phyloP scores from a whole-genome alignment of 2,329 filamentous ascomycete genomes.

The Cercospora zeina region DNA sequence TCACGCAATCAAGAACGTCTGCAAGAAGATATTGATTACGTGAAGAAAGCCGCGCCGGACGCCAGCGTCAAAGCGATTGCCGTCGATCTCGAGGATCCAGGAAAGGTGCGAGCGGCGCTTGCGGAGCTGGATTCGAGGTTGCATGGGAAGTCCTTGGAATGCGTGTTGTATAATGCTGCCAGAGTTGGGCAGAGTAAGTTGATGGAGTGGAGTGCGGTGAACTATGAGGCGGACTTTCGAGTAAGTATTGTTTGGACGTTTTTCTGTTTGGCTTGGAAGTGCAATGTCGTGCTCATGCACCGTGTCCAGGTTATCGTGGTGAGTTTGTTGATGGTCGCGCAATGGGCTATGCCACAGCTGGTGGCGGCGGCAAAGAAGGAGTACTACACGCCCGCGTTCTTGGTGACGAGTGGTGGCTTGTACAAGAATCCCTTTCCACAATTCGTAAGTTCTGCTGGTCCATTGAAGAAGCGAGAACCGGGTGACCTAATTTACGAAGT shows the following conservation, averaged over 20 bases:
- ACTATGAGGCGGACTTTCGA: conserved; percentile 53
- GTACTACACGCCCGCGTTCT: conserved; percentile 44
- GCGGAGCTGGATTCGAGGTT: conserved; percentile 44
- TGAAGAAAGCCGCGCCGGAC: conserved; percentile 19
- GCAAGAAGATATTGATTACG: conserved; percentile 31
- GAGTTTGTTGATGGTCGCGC: conserved; percentile 49
- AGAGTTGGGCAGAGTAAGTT: conserved; percentile 46
- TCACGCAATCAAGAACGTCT: conserved; percentile 32
- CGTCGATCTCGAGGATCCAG: conserved; percentile 47
- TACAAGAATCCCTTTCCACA: conserved; percentile 48
- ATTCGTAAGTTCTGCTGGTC: not conserved
- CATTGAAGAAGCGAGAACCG: too few species aligned
- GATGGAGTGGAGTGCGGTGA: conserved; percentile 45
- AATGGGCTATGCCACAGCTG: conserved; percentile 49
- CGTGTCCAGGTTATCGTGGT: conserved; percentile 46
- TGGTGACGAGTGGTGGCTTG: conserved; percentile 52
- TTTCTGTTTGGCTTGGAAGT: not conserved
- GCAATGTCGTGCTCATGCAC: conserved; percentile 1
- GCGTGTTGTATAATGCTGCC: conserved; percentile 55
- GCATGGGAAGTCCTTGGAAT: conserved; percentile 43
- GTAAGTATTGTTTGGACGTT: conserved; percentile 33
- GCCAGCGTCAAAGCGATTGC: conserved; percentile 44
- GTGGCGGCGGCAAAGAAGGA: conserved; percentile 31
- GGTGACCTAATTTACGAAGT: conserved; percentile 24
- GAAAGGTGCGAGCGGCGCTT: conserved; percentile 43